Evolutionary conservation across 257 asterid genomes (phyloP).

Genomic region (Penstemon barbatus): DNA sequence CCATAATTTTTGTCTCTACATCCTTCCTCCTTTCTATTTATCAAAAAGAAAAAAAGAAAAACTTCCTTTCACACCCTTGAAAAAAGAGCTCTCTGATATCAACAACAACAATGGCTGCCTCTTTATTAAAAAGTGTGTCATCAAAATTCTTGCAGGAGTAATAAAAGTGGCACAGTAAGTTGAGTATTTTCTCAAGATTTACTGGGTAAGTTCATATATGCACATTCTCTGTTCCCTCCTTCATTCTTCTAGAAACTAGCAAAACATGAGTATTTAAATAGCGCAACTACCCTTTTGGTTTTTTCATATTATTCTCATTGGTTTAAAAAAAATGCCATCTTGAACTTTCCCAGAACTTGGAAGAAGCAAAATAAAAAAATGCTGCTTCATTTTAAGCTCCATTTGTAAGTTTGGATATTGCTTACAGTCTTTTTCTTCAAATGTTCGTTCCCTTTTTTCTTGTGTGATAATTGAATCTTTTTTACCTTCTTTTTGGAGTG

Average conservation of each 20-base stretch:
- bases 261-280: conserved; percentile 4
- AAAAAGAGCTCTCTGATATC: conserved; percentile 16
- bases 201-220: conserved; percentile 40
- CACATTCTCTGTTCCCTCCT: conserved; percentile 14
- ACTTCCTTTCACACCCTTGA: no score
- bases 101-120: not conserved
- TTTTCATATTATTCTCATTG: conserved; percentile 13
- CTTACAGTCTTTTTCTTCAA: not conserved
- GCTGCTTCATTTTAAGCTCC: conserved; percentile 4
- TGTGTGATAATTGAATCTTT: conserved; percentile 44
- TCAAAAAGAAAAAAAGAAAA: no score
- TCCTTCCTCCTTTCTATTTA: no score
- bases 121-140: not conserved
- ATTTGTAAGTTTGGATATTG: no score
- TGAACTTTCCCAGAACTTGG: not conserved
- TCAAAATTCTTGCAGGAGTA: not conserved
- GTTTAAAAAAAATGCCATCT: not conserved
- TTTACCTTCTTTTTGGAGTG: not conserved
- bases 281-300: conserved; percentile 14
- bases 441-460: not conserved
- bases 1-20: no score
- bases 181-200: conserved; percentile 17
- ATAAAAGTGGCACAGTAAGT: not conserved
- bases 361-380: conserved; percentile 10
- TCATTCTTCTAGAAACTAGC: conserved; percentile 18